Evolutionary conservation across 345 rosid species (phyloP).

Genomic region (Sonneratia alba): DNA sequence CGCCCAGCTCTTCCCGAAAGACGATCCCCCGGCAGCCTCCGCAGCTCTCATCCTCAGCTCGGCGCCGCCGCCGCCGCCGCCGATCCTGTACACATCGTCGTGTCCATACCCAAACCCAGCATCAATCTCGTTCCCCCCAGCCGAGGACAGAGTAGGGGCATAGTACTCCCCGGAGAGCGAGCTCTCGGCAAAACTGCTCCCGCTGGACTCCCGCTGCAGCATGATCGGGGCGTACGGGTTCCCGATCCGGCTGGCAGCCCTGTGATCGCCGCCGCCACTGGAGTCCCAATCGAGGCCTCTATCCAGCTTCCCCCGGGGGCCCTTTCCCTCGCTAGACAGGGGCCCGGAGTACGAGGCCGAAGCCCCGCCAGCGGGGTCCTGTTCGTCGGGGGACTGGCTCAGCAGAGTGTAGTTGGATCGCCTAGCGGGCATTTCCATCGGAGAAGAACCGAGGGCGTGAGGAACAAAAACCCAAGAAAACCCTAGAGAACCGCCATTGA

Average conservation of each 20-base stretch:
- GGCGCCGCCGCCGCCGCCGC: conserved; percentile 30
- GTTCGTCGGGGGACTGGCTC: conserved; percentile 72
- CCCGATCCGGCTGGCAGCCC: conserved; percentile 35
- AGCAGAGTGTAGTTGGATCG: conserved; percentile 85
- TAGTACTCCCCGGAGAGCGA: conserved; percentile 86
- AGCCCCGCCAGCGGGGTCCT: conserved; percentile 40
- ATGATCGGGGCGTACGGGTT: conserved; percentile 45
- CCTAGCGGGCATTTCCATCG: conserved; percentile 82
- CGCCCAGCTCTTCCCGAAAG: conserved; percentile 94
- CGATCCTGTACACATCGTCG: conserved; percentile 38
- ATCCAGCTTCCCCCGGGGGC: conserved; percentile 32
- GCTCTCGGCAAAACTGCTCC: conserved; percentile 95
- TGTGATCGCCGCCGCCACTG: conserved; percentile 36
- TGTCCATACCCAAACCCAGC: conserved; percentile 38
- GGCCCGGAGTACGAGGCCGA: conserved; percentile 52
- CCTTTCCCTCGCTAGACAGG: conserved; percentile 48
- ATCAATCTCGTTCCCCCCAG: conserved; percentile 66
- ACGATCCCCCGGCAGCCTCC: conserved; percentile 35
- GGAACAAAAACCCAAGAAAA: conserved; percentile 27
- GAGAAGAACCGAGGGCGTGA: conserved; percentile 8
- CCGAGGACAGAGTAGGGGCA: conserved; percentile 46
- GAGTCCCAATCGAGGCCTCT: conserved; percentile 67
- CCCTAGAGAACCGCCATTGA: conserved; percentile 43
- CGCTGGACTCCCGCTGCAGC: conserved; percentile 89
- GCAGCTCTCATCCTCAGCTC: conserved; percentile 35